Evolutionary conservation across 108 stramenopile species (phyloP).

Genomic region (Mediolabrus comicus): DNA sequence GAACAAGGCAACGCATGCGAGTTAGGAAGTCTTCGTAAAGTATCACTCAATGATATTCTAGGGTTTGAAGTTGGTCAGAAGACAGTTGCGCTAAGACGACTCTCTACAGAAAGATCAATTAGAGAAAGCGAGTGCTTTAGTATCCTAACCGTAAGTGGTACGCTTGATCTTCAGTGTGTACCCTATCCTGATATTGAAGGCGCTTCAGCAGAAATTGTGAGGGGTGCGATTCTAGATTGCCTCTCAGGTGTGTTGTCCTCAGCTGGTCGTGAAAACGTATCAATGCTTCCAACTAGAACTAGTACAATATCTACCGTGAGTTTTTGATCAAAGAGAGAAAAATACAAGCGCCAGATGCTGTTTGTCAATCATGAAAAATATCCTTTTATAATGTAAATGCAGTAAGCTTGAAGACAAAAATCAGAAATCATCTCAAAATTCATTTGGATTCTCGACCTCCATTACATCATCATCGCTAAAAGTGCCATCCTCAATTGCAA

Average conservation of each 20-base stretch:
- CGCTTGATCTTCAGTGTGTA: conserved; percentile 27
- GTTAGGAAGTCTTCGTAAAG: conserved; percentile 25
- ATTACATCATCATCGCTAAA: conserved; percentile 25
- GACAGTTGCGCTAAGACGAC: conserved; percentile 21
- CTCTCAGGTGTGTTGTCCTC: conserved; percentile 1
- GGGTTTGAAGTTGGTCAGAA: conserved; percentile 23
- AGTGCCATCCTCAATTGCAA: conserved; percentile 14
- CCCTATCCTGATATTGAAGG: neutral
- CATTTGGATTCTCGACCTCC: conserved; percentile 47
- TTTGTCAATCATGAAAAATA: no score
- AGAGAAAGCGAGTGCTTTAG: conserved; percentile 26
- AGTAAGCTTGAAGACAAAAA: neutral
- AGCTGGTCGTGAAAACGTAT: neutral
- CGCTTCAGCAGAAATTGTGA: conserved; percentile 8
- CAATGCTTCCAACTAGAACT: neutral
- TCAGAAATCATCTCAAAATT: conserved; percentile 11
- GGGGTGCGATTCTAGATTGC: neutral
- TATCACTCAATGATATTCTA: conserved; percentile 11
- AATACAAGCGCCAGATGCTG: no score
- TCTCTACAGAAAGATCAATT: conserved; percentile 11
- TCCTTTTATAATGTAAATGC: no score
- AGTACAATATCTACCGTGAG: neutral
- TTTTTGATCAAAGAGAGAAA: neutral
- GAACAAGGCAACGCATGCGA: neutral
- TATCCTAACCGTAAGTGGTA: conserved; percentile 19